Conservation (phyloP, 2,329 filamentous ascomycete genomes). For the Coniochaeta prunicola region DNA sequence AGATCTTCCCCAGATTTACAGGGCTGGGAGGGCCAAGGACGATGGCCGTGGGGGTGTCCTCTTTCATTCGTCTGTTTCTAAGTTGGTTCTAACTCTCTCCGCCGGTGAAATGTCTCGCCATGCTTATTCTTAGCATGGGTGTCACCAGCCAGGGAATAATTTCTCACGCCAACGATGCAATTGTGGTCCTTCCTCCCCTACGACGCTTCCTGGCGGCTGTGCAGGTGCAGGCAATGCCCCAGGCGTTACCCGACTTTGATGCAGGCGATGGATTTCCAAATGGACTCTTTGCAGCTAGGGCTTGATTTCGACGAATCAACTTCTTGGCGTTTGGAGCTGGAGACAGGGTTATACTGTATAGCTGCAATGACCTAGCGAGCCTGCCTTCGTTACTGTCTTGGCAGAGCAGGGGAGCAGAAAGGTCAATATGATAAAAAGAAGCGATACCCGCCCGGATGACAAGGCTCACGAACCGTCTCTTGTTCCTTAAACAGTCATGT, state of each 20-base stretch:
- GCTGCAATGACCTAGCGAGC: neutral
- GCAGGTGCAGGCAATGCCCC: neutral
- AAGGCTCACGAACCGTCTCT: neutral
- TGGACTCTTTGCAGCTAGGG: neutral
- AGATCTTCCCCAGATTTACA: neutral
- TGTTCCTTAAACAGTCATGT: neutral
- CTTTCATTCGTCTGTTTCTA: neutral
- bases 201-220: neutral
- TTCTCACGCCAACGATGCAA: neutral
- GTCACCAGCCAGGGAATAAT: neutral
- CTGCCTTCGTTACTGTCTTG: neutral
- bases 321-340: neutral
- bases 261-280: neutral
- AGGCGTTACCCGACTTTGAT: neutral
- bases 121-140: neutral
- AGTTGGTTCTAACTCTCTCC: neutral
- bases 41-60: neutral
- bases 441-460: neutral
- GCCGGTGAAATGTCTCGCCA: neutral
- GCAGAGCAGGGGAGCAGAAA: neutral
- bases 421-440: neutral
- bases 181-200: neutral
- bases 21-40: neutral
- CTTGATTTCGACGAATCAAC: neutral
- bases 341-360: neutral